phyloP scores from a whole-genome alignment of 2,329 filamentous ascomycete genomes.

The Plectosphaerella cucumerina region DNA sequence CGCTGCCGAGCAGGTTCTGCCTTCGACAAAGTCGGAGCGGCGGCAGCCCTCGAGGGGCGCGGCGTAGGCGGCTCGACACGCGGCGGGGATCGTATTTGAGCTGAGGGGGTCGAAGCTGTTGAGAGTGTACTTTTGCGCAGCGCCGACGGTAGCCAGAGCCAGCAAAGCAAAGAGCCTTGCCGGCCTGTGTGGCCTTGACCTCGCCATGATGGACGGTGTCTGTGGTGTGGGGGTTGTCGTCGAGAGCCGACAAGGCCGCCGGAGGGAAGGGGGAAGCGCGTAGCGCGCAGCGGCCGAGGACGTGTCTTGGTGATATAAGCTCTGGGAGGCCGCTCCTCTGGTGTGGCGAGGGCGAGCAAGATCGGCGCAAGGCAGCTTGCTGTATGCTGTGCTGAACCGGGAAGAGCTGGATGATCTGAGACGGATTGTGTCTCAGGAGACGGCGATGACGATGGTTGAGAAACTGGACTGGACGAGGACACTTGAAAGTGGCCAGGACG shows the following conservation, averaged over 20 bases:
- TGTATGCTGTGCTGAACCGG: not conserved
- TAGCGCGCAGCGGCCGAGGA: not conserved
- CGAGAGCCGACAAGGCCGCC: not conserved
- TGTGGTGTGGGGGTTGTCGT: not conserved
- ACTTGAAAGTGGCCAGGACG: not conserved
- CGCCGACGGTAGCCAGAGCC: conserved; percentile 3
- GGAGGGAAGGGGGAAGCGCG: not conserved
- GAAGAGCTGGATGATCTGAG: conserved; percentile 4
- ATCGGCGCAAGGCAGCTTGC: not conserved
- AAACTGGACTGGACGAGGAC: conserved; percentile 19
- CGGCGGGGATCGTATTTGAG: conserved; percentile 27
- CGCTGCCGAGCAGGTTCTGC: conserved; percentile 28
- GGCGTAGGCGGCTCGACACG: conserved; percentile 38
- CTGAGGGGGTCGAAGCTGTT: conserved; percentile 36
- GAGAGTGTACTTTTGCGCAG: conserved; percentile 17
- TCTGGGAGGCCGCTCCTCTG: not conserved
- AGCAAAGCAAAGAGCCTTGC: conserved; percentile 5
- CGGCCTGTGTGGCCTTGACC: conserved; percentile 1
- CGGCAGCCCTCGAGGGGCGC: conserved; percentile 32
- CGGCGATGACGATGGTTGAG: conserved; percentile 17
- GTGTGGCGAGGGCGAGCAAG: not conserved
- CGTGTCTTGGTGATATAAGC: not conserved
- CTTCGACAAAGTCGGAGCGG: conserved; percentile 27
- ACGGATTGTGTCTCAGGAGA: conserved; percentile 13
- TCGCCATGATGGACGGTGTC: conserved; percentile 3